phyloP scores from a whole-genome alignment of 2,329 filamentous ascomycete genomes.

The Aspergillus quadrilineatus region DNA sequence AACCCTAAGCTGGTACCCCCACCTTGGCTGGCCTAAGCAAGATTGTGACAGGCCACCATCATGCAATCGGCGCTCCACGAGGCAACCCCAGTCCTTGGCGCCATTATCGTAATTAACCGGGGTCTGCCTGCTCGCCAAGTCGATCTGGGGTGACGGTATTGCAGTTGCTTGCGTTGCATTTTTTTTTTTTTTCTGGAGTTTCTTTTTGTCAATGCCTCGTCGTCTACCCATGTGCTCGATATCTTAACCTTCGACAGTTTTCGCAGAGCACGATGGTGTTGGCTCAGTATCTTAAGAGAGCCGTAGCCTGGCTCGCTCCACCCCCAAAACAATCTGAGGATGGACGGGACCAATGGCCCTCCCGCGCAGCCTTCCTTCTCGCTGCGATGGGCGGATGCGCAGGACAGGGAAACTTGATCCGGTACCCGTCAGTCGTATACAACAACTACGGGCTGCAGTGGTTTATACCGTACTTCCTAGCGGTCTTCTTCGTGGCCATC shows the following conservation, averaged over 20 bases:
- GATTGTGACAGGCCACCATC: not conserved
- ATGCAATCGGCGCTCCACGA: not conserved
- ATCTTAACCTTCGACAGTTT: not conserved
- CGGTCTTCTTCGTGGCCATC: slow-evolving; percentile 57
- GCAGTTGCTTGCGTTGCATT: not conserved
- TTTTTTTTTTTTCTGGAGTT: not conserved
- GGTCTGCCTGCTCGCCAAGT: not conserved
- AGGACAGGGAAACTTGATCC: slow-evolving; percentile 58
- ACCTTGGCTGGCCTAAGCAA: not conserved
- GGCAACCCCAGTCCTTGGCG: not conserved
- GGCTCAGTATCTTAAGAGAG: slow-evolving; percentile 19
- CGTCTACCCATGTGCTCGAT: too few species aligned
- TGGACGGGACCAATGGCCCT: slow-evolving; percentile 56
- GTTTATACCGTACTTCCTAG: slow-evolving; percentile 60
- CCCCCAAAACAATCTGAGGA: slow-evolving; percentile 37
- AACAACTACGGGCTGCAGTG: slow-evolving; percentile 62
- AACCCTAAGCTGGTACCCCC: not conserved
- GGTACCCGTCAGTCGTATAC: slow-evolving; percentile 60
- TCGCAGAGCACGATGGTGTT: slow-evolving; percentile 9
- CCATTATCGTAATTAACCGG: not conserved
- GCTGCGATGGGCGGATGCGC: slow-evolving; percentile 60
- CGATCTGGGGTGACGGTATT: not conserved
- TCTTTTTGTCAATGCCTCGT: too few species aligned
- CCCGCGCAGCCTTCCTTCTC: slow-evolving; percentile 55
- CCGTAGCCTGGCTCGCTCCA: slow-evolving; percentile 35